Evolutionary conservation across 495 filamentous ascomycete genomes (phyloP), one percentile per base, ranked within the genome.

Genomic region (Durotheca rogersii): DNA sequence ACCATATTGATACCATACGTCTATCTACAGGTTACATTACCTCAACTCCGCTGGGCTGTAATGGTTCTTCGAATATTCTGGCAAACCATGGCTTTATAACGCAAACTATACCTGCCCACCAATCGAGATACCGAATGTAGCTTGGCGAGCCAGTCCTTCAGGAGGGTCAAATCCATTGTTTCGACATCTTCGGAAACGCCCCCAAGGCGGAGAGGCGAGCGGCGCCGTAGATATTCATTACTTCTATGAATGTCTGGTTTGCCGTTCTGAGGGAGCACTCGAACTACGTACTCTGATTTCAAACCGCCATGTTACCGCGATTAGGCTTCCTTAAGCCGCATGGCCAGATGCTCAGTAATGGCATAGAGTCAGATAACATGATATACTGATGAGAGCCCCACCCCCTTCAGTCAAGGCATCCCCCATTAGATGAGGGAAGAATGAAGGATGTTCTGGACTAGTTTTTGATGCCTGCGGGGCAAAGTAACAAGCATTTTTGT

Each of bases 211-310:
- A 56, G 36, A 25, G 18, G 27, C 23, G 37, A 21, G n/a, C 27
- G 39, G 17, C 34, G 32, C 18, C 25, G 36, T 23, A 30, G 19
- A 14, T 42, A 54, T 48, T 31, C 42, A 32, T 31, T 23, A 7
- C 49, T 65, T 7, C 62, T 27, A 16, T 40, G 19, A 65, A 65
- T 36, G 49, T 65, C 4, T 48, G 62, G 31, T 65, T 65, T 37
- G 46, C 55, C 1, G 35, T 41, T 3, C 49, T 51, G 14, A 20
- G 12, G 58, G 48, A 44, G 23, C 31, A 21, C 38, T 46, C 6
- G 39, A 30, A 19, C 15, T 27, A 7, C 34, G 53, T 18, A 47
- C 29, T 1, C 45, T 54, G 11, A 30, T 29, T 1, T 53, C 43
- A 9, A 60, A 65, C 40, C 62, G 62, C 18, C 55, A 65, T 30